Base-by-base conservation (phyloP, 2,329 filamentous ascomycete genomes). In the Hirsutella rhossiliensis region DNA sequence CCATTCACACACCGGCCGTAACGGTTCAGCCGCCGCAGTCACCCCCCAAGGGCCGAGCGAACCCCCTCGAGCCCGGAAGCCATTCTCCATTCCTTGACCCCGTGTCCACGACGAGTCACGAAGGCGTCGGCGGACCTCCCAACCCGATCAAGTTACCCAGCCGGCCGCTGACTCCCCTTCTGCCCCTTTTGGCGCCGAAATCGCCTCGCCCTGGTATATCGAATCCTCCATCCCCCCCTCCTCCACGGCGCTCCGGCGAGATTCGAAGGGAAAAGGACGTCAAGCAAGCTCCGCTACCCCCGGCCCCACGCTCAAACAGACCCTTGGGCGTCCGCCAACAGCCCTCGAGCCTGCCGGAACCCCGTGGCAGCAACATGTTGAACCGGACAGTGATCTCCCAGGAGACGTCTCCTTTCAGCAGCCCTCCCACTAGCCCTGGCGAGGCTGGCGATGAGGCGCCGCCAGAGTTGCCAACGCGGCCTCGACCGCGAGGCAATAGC, bases 261-360 rank as follows among this genome's bases (percentile, higher is more conserved):
- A 52, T 76, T 3, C 69, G 68, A 45, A 65, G 76, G 45, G 71
- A 76, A 1, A 62, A 64, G 17, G 69, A 74, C 29, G 41, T 53
- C 48, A 70, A 58, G 43, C 48, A 61, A 43, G 62, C 64, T 23
- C 71, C 72, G 5, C 85, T 86, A 11, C 87, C 87, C 5, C 83
- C 84, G 1, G 73, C 89, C 32, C 92, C 94, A 59, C 79, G 89
- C 44, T 79, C 80, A 28, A 85, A 86, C 36, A 94, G 94, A 61
- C 60, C 63, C 8, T 52, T 62, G 43, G 66, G 69, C 19, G 57
- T 57, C 15, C 51, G 52, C 11, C 50, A 49, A 3, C 56, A 54
- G 30, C 44, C 49, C 11, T 38, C 43, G 2, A 40, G 45, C 5
- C 18, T 48, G n/a, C 42, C 54, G 11, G 47, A 54, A 13, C 11